These are phyloP conservation scores for Eruca vesicaria DNA, from an alignment of 441 rosid genomes.

Conservation along the genomic window DNA sequence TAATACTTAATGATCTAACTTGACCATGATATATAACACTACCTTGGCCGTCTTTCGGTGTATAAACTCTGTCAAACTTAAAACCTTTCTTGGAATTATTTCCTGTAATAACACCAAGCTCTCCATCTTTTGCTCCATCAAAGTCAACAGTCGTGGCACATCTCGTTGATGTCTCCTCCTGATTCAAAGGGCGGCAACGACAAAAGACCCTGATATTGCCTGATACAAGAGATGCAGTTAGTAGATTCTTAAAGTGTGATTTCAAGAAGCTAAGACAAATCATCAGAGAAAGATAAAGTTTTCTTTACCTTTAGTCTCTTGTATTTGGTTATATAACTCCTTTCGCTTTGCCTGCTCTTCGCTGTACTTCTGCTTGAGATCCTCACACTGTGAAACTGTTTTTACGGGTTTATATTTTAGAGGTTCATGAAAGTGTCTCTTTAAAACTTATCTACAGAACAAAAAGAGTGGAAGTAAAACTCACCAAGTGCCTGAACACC, in stretches of 20 bases:
- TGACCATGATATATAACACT: constrained; percentile 6
- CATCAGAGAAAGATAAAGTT: background rate
- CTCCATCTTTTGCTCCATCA: constrained; percentile 80
- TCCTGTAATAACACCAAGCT: constrained; percentile 62
- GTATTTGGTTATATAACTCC: constrained; percentile 81
- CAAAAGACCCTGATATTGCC: constrained; percentile 92
- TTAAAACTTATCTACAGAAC: background rate
- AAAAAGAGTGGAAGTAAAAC: constrained; percentile 18
- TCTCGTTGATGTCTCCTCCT: constrained; percentile 54
- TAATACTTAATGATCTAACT: background rate
- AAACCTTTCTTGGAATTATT: constrained; percentile 58
- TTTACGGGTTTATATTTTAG: constrained; percentile 16
- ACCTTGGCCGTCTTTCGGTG: constrained; percentile 88
- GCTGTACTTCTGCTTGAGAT: constrained; percentile 67
- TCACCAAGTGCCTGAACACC: constrained; percentile 85
- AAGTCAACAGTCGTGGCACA: constrained; percentile 62
- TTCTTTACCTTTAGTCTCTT: constrained; percentile 71
- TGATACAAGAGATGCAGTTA: constrained; percentile 36
- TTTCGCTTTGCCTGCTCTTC: constrained; percentile 83
- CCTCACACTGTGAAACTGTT: constrained; percentile 85
- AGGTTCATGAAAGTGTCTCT: constrained; percentile 14
- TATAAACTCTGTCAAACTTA: constrained; percentile 76
- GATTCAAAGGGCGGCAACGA: constrained; percentile 78
- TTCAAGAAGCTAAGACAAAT: constrained; percentile 3
- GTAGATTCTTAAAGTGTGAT: background rate